A percentile compares a stretch with the other conserved stretches of the same genome.
phyloP scores from a whole-genome alignment of 768 basidiomycete genomes.

The Russula earlei region DNA sequence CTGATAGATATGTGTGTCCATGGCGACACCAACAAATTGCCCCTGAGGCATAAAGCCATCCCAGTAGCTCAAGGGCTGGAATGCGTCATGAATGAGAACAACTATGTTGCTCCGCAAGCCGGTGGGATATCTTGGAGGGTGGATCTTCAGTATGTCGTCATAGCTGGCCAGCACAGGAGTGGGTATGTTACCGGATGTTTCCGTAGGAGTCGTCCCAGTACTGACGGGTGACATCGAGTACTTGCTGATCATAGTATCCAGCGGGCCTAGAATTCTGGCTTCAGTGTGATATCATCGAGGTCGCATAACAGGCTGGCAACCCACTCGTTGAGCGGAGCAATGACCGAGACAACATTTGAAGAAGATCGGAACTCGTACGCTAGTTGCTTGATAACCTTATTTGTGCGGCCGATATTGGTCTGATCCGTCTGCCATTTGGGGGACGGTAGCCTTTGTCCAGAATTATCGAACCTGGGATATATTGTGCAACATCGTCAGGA shows the following conservation, averaged over 20 bases:
- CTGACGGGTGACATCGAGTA: constrained; percentile 44
- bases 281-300: not conserved
- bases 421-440: constrained; percentile 65
- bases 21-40: constrained; percentile 52
- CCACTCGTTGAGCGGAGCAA: constrained; percentile 76
- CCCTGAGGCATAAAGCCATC: constrained; percentile 45
- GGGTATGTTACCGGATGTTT: constrained; percentile 47
- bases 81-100: constrained; percentile 68
- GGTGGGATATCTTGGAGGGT: constrained; percentile 17
- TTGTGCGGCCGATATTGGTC: constrained; percentile 57
- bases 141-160: constrained; percentile 16
- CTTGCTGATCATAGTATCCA: constrained; percentile 46
- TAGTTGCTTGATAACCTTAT: constrained; percentile 53
- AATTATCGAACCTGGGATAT: constrained; percentile 68
- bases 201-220: constrained; percentile 71
- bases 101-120: constrained; percentile 44
- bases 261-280: constrained; percentile 45
- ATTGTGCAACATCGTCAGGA: not conserved
- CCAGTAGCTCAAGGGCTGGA: constrained; percentile 68
- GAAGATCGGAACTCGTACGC: constrained; percentile 49
- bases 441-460: constrained; percentile 50
- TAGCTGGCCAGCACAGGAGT: not conserved
- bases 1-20: constrained; percentile 78
- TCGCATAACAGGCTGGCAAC: constrained; percentile 4
- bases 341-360: constrained; percentile 47